Evolutionary conservation across 805 yeast genomes (phyloP), one percentile per base, ranked within the genome.

Genomic region (Yarrowia divulgata): DNA sequence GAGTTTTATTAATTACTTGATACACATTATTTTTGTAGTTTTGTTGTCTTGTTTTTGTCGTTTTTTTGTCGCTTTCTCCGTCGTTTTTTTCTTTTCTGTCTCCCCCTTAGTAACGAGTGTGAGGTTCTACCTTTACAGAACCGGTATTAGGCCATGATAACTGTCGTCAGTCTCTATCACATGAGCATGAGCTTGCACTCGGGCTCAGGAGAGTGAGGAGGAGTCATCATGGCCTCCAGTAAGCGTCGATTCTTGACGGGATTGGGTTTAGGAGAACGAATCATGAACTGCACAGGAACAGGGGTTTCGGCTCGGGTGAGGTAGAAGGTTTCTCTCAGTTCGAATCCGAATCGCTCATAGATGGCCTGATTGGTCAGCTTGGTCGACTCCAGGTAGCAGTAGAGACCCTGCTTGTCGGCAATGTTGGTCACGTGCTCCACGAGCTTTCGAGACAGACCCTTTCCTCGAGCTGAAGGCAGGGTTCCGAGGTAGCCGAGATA

Each of bases 401-500:
- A 76, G 49, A 78, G 77, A 34, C 81, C 80, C 29, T 71, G 71
- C 35, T 76, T 70, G 67, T 77, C 76, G 68, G 71, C 82, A 23
- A 83, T 79, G 52, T 83, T 82, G 69, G 85, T 79, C 64, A 84
- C 85, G 74, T 80, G 81, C 71, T 85, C 83, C 60, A 86, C 78
- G 70, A 87, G 78, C 70, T 81, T 77, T 74, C 85, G 81, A 45
- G 88, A 87, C 72, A 85, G 80, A 34, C 89, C 88, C 73, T 84
- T 84, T 67, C 89, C 89, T 74, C 87, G 79, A 78, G 87, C 87
- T 48, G 81, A 76, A 8, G 88, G 87, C 52, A 84, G 79, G n/a
- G 87, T 85, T 48, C 88, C 89, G 69, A 86, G 80, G 74, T 87
- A 89, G 62, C 84, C 81, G 71, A 86, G 79, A 74, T 86, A 87